A percentile compares a stretch with the other conserved stretches of the same genome.
phyloP scores from a whole-genome alignment of 805 yeast species.

The Spathaspora gorwiae region DNA sequence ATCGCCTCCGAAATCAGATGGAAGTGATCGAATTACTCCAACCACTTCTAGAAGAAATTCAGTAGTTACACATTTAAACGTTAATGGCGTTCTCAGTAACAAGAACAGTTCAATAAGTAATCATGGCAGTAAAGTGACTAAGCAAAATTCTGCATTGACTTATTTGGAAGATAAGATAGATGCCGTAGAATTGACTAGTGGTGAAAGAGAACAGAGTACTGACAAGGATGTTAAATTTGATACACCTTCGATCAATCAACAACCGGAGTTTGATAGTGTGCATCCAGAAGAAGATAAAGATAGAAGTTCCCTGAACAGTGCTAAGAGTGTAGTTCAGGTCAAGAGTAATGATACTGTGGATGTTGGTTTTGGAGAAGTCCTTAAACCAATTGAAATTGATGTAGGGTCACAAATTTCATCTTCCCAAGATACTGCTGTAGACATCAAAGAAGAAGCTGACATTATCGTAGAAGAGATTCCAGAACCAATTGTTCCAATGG shows the following conservation, averaged over 20 bases:
- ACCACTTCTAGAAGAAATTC: constrained; percentile 29
- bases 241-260: constrained; percentile 30
- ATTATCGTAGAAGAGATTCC: background rate
- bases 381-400: background rate
- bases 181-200: constrained; percentile 31
- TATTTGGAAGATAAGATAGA: constrained; percentile 44
- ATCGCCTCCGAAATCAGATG: constrained; percentile 32
- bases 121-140: constrained; percentile 12
- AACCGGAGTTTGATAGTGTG: constrained; percentile 22
- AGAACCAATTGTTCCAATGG: constrained; percentile 7
- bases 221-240: background rate
- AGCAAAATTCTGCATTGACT: constrained; percentile 35
- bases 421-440: background rate
- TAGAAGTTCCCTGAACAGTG: background rate
- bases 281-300: background rate
- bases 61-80: constrained; percentile 40
- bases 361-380: background rate
- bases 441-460: background rate
- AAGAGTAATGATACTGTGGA: background rate
- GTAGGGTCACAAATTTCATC: background rate
- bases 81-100: constrained; percentile 38
- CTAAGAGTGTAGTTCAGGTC: background rate
- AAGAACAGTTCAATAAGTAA: constrained; percentile 13
- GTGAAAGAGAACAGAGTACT: background rate
- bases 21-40: constrained; percentile 4